Evolutionary conservation across 805 yeast species (phyloP), one percentile per base, ranked within the genome.

Genomic region (Candida quercuum): DNA sequence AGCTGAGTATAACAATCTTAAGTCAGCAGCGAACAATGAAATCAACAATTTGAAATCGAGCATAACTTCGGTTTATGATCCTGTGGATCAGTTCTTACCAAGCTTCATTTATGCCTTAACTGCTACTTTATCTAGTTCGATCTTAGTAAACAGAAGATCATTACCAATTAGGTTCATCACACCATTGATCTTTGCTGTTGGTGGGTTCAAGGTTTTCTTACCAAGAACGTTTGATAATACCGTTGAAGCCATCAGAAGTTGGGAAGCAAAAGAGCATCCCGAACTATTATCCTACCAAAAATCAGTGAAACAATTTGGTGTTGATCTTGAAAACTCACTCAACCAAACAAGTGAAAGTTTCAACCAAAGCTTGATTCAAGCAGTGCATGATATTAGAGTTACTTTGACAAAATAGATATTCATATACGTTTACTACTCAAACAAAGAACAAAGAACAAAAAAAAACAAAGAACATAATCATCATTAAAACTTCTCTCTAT

Each of bases 101-200:
- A 64, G 66, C 30, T 53, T 71, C 28, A 67, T 78, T 35, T 72
- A 74, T 48, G 72, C 78, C 6, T 57, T 79, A 28, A 76, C 84
- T 1, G 64, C 71, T 6, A 59, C 79, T 4, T 68, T 80, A 43
- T 50, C 76, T 2, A 82, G 83, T 11, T 75, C 83, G 3, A 72
- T 80, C 39, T 42, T 74, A 24, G 74, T 66, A 13, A 65, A 67
- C 40, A 70, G 64, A 43, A 65, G 73, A 46, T 49, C 70, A 1
- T 54, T 76, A 9, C 74, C 76, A 1, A 26, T 70, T 6, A 66
- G 86, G 45, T 72, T 76, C 43, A 24, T 70, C 4, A 59, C 75
- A 4, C 85, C 86, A 2, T 35, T 72, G 13, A 35, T 65, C 0
- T 67, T 76, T 45, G 83, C 80, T 23, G 54, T 66, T 13, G 63